Conservation (phyloP, 352 stramenopile genomes). For the Pythium angustatum region DNA sequence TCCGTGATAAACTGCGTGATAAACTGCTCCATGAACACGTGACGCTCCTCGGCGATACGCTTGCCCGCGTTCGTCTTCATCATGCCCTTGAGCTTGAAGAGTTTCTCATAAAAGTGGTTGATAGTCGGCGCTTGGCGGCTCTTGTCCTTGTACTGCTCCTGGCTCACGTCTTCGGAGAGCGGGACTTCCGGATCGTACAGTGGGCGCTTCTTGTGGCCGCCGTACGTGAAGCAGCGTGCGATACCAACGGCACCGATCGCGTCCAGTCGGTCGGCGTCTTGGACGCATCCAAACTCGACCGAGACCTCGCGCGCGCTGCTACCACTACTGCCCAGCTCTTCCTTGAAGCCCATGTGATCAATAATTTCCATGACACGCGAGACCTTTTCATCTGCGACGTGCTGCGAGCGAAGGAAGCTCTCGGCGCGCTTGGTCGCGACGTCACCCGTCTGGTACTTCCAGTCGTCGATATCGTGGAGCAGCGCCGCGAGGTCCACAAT, state of each 20-base stretch:
- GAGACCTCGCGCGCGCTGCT: slow-evolving; percentile 33
- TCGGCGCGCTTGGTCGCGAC: slow-evolving; percentile 59
- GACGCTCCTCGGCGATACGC: slow-evolving; percentile 75
- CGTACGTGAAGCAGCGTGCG: slow-evolving; percentile 90
- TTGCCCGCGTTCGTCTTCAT: slow-evolving; percentile 86
- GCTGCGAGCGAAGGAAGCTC: slow-evolving; percentile 56
- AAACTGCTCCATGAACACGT: slow-evolving; percentile 88
- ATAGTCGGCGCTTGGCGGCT: slow-evolving; percentile 70
- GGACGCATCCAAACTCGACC: slow-evolving; percentile 83
- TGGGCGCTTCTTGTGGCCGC: slow-evolving; percentile 77
- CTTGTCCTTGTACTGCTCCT: slow-evolving; percentile 81
- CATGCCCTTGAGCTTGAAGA: slow-evolving; percentile 83
- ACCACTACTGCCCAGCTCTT: slow-evolving; percentile 54
- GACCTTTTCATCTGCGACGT: slow-evolving; percentile 50
- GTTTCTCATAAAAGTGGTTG: slow-evolving; percentile 93
- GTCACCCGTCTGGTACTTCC: slow-evolving; percentile 78
- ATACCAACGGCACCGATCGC: slow-evolving; percentile 91
- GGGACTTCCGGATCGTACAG: slow-evolving; percentile 76
- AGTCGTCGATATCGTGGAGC: slow-evolving; percentile 91
- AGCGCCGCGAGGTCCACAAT: slow-evolving; percentile 84
- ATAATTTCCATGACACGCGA: slow-evolving; percentile 80
- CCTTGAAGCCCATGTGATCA: slow-evolving; percentile 84
- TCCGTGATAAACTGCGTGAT: slow-evolving; percentile 82
- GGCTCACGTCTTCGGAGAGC: slow-evolving; percentile 58
- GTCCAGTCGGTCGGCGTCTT: slow-evolving; percentile 90